Evolutionary conservation across 805 yeast species (phyloP).

Genomic region (Saccharomycopsis fibuligera): DNA sequence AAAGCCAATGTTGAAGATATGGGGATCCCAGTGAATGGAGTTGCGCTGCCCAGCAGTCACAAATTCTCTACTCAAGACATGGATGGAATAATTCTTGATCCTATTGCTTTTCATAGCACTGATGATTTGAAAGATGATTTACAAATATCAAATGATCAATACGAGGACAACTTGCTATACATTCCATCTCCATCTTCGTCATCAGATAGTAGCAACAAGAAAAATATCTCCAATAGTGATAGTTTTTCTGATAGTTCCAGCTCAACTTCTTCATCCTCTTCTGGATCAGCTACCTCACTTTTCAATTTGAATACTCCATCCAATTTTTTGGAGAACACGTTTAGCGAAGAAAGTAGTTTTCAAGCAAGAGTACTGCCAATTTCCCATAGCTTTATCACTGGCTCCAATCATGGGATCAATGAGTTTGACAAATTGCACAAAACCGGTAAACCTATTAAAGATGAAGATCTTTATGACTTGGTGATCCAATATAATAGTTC

Average conservation of each 20-base stretch:
- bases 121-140: conserved; percentile 15
- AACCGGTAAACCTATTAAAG: conserved; percentile 6
- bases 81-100: conserved; percentile 15
- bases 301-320: conserved; percentile 6
- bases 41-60: conserved; percentile 20
- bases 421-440: conserved; percentile 6
- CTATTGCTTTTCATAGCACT: conserved; percentile 15
- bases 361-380: not conserved
- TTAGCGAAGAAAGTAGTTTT: not conserved
- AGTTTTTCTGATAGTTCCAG: conserved; percentile 5
- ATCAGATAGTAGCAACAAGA: not conserved
- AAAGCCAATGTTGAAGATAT: conserved; percentile 30
- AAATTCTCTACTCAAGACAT: conserved; percentile 13
- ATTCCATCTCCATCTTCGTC: conserved; percentile 2
- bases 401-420: conserved; percentile 17
- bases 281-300: conserved; percentile 2
- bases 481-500: conserved; percentile 10
- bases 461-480: conserved; percentile 6
- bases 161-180: conserved; percentile 17
- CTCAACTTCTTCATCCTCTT: no score
- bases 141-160: conserved; percentile 11
- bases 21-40: conserved; percentile 23
- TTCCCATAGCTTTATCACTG: conserved; percentile 8
- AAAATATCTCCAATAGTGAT: not conserved
- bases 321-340: conserved; percentile 10